phyloP scores from a whole-genome alignment of 495 filamentous ascomycete genomes.

The Rusavskia elegans region DNA sequence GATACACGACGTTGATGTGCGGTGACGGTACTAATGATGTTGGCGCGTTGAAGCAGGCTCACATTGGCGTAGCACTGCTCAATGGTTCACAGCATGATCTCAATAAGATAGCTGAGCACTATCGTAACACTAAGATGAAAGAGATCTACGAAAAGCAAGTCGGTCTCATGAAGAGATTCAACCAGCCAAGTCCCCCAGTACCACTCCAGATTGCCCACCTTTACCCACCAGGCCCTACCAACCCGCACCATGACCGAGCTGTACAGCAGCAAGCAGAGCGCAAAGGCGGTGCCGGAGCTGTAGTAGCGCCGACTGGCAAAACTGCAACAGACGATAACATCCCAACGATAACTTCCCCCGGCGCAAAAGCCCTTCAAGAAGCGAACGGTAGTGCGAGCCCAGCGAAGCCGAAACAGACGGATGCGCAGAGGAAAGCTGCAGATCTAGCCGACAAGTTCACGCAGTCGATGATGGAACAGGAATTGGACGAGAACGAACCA shows the following conservation, averaged over 20 bases:
- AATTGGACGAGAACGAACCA: slow-evolving; percentile 77
- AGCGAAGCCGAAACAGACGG: slow-evolving; percentile 44
- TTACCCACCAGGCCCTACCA: slow-evolving; percentile 78
- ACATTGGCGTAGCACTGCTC: slow-evolving; percentile 88
- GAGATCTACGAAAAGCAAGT: slow-evolving; percentile 96
- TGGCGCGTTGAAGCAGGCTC: slow-evolving; percentile 93
- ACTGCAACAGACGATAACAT: slow-evolving; percentile 35
- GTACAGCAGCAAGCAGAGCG: slow-evolving; percentile 65
- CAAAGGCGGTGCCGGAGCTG: slow-evolving; percentile 40
- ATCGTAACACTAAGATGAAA: slow-evolving; percentile 90
- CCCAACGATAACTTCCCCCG: slow-evolving; percentile 53
- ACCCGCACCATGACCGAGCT: slow-evolving; percentile 93
- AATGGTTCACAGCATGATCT: slow-evolving; percentile 90
- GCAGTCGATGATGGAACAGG: slow-evolving; percentile 73
- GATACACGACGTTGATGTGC: slow-evolving; percentile 97
- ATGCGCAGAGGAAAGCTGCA: slow-evolving; percentile 53
- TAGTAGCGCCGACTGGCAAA: slow-evolving; percentile 17
- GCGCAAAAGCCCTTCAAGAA: slow-evolving; percentile 52
- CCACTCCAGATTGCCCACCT: slow-evolving; percentile 82
- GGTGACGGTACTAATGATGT: slow-evolving; percentile 98
- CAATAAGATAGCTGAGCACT: slow-evolving; percentile 79
- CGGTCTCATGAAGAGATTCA: slow-evolving; percentile 79
- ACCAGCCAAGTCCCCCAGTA: slow-evolving; percentile 78
- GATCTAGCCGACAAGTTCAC: slow-evolving; percentile 79
- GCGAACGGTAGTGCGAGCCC: slow-evolving; percentile 29